phyloP scores from a whole-genome alignment of 2,329 filamentous ascomycete genomes.

The Xylaria sp. region DNA sequence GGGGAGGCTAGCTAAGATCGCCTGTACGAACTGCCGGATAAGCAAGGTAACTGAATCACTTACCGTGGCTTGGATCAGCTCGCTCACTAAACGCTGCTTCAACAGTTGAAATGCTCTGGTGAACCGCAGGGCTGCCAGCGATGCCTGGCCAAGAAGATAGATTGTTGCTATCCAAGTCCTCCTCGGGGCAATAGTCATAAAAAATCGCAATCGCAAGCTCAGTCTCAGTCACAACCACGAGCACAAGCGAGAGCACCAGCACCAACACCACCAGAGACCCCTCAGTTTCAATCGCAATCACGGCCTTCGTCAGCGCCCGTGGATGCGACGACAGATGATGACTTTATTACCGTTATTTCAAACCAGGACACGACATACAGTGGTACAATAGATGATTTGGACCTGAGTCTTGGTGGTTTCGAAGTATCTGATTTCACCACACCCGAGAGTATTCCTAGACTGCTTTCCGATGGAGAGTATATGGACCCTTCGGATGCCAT shows the following conservation, averaged over 20 bases:
- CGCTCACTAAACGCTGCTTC: constrained; percentile 13
- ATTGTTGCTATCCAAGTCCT: constrained; percentile 36
- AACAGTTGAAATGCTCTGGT: constrained; percentile 38
- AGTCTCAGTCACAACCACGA: background rate
- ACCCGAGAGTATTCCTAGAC: constrained; percentile 25
- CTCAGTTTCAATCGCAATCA: constrained; percentile 25
- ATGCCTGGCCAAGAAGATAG: constrained; percentile 35
- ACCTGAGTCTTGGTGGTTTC: constrained; percentile 30
- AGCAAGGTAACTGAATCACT: constrained; percentile 35
- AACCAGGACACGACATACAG: constrained; percentile 32
- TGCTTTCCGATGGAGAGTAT: constrained; percentile 35
- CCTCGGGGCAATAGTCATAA: constrained; percentile 35
- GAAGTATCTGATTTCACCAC: constrained; percentile 35
- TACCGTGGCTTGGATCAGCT: background rate
- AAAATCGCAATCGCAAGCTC: constrained; percentile 29
- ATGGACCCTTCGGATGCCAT: constrained; percentile 36
- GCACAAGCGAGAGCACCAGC: constrained; percentile 17
- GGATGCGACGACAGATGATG: constrained; percentile 25
- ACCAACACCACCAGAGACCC: constrained; percentile 36
- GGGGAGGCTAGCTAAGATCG: constrained; percentile 38
- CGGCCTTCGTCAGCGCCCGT: constrained; percentile 22
- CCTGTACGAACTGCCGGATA: constrained; percentile 38
- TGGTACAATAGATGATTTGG: constrained; percentile 33
- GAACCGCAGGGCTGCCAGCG: constrained; percentile 36
- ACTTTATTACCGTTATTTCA: constrained; percentile 30